Base-by-base conservation (phyloP, 345 rosid genomes). In the Boechera divaricarpa region DNA sequence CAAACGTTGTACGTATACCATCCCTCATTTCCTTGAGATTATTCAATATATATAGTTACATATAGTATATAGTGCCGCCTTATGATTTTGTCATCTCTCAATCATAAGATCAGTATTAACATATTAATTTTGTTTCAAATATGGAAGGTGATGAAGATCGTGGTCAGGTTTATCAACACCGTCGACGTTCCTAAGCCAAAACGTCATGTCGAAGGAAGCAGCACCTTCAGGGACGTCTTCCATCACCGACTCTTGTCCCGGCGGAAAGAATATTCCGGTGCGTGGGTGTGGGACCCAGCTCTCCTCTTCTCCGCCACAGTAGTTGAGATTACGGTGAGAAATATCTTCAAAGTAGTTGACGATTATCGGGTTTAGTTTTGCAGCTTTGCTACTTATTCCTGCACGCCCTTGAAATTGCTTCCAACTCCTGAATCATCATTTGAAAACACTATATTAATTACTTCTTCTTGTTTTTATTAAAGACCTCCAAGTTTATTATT, bases 281-380 rank as follows among this genome's bases (percentile, higher is more conserved):
- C 86, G 90, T 31, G 93, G 93, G 69, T 88, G 87, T 16, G 96
- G 96, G 31, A 83, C 72, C 96, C 96, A 88, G 5, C 49, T 48
- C 11, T 63, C 80, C 49, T 69, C 76, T 54, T 70, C 70, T 16
- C 51, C 31, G 11, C 16, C 49, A 65, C 31, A 51, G 4, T 6
- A 21, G 24, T 21, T 79, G 41, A 16, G 51, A 61, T 38, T 52
- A 63, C 70, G 67, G 7, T 65, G 63, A 5, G 48, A 59, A 63
- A 6, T 28, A 35, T 77, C 67, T 64, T 65, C 11, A 16, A 69
- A 72, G 58, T 60, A 49, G 68, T 60, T 24, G 11, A 66, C 58
- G 5, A 53, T 47, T 54, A 16, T 73, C n/a, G 63, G 35, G 21
- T 60, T 73, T 67, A 51, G 70, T 61, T 66, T 67, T 53, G 59